phyloP scores from a whole-genome alignment of 148 eudicot genomes.

The Camellia granthamiana region DNA sequence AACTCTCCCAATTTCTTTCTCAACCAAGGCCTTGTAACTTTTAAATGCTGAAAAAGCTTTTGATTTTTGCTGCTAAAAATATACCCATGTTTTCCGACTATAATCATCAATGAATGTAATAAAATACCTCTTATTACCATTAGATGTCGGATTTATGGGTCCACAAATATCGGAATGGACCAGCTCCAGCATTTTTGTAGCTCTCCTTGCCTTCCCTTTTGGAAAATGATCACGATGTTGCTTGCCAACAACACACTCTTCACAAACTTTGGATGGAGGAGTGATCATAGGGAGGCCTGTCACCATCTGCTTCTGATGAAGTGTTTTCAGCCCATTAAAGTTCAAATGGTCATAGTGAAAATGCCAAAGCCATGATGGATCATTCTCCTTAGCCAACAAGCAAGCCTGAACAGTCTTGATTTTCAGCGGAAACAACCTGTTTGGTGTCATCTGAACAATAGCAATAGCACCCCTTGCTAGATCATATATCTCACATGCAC shows the following conservation, averaged over 20 bases:
- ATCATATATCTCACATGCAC: conserved; percentile 8
- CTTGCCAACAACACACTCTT: conserved; percentile 4
- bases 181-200: neutral
- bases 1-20: neutral
- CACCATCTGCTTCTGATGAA: neutral
- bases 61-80: neutral
- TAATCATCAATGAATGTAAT: conserved; percentile 16
- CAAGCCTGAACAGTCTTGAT: neutral
- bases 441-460: conserved; percentile 5
- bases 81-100: conserved; percentile 4
- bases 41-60: neutral
- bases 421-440: neutral
- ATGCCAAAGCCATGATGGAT: neutral
- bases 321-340: neutral
- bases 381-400: neutral
- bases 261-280: neutral
- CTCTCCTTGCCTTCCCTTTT: neutral
- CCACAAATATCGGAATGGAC: conserved; percentile 14
- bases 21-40: neutral
- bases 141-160: neutral
- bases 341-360: neutral
- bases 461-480: neutral
- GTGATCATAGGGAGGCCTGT: neutral
- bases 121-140: neutral
- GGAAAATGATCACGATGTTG: neutral